These are phyloP conservation scores for Fusarium decemcellulare DNA, from an alignment of 2,329 filamentous ascomycete genomes.

Conservation along the genomic window DNA sequence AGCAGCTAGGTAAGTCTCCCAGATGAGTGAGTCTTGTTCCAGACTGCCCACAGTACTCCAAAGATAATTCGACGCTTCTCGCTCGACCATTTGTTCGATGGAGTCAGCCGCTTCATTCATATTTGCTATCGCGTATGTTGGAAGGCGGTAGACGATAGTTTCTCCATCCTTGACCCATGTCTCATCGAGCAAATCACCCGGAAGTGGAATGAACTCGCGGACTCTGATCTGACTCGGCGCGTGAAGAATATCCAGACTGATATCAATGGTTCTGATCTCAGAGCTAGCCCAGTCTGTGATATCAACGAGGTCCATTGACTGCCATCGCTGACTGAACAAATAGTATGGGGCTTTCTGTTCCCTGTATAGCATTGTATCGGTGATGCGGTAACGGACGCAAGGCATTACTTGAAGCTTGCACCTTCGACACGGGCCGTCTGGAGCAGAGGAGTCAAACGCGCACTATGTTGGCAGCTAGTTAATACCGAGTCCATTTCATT, in stretches of 20 bases:
- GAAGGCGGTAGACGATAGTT: neutral
- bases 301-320: slow-evolving; percentile 27
- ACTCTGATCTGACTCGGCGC: slow-evolving; percentile 1
- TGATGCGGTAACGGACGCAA: slow-evolving; percentile 2
- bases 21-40: neutral
- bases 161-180: slow-evolving; percentile 1
- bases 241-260: slow-evolving; percentile 2
- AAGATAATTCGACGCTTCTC: neutral
- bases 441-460: neutral
- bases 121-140: slow-evolving; percentile 1
- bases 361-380: neutral
- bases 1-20: slow-evolving; percentile 2
- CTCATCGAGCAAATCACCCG: slow-evolving; percentile 5
- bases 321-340: slow-evolving; percentile 17
- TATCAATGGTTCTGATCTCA: slow-evolving; percentile 8
- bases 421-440: neutral
- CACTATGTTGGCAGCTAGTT: neutral
- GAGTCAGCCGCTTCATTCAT: slow-evolving; percentile 1
- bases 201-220: neutral
- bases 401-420: neutral
- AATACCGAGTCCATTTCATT: neutral
- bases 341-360: slow-evolving; percentile 12
- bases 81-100: neutral
- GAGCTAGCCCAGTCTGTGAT: slow-evolving; percentile 22
- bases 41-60: neutral